Evolutionary conservation across 805 yeast genomes (phyloP), one percentile per base, ranked within the genome.

Genomic region (Ogataea ganodermae): DNA sequence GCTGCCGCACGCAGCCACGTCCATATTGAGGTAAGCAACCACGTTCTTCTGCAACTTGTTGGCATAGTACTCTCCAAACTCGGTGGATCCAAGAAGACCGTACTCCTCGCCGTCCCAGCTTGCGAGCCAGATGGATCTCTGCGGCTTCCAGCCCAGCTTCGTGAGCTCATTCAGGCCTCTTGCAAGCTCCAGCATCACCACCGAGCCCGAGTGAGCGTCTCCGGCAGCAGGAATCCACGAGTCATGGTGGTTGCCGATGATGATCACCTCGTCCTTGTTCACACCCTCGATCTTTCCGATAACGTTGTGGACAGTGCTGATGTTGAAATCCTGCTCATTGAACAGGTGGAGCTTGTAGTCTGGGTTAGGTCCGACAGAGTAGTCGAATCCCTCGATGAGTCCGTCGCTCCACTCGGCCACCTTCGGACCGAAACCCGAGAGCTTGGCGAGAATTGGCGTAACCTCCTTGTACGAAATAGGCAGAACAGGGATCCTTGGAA

Each of bases 61-160:
- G 2, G 73, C 74, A 46, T 78, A 70, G 45, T 79, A 80, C 62
- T 86, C 92, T 5, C 84, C 89, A 69, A 75, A 86, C 58, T 88
- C 94, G 0, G 94, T 83, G 0, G 90, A 81, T 1, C 96, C 96
- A 24, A 88, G 54, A 45, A 81, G 68, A 0, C 86, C 92, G 52
- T 78, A 78, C 59, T 83, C 89, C 54, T 83, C 90, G 28, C 88
- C 95, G 65, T 89, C 96, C 90, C 90, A 89, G 23, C 87, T 81
- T 0, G 84, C 84, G 38, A 89, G 71, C 45, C 79, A 73, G 20
- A 89, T 82, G 0, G 90, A 79, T 58, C 94, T 71, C 42, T 78
- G 63, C 9, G 95, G 95, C 58, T 75, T 78, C 91, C 91, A 88
- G 7, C 89, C 89, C 1, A 61, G 52, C 50, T 74, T 68, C 26